phyloP scores from a whole-genome alignment of 352 stramenopile genomes.

The Aphanomyces astaci region DNA sequence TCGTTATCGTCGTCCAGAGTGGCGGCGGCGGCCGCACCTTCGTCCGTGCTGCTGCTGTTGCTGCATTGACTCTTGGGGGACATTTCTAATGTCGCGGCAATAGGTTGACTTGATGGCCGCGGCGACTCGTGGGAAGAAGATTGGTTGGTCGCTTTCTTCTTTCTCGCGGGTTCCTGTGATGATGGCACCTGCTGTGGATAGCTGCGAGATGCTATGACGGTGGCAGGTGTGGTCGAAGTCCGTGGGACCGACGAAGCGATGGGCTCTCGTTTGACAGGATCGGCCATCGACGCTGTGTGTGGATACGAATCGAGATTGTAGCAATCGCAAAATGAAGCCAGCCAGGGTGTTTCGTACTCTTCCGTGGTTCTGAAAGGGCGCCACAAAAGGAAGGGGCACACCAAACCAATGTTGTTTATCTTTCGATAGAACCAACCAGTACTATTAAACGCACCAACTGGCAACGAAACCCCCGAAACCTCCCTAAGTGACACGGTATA shows the following conservation, averaged over 20 bases:
- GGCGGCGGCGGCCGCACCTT: neutral
- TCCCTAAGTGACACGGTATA: too few relatives aligned
- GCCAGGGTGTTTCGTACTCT: neutral
- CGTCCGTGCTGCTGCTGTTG: neutral
- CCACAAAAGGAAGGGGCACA: neutral
- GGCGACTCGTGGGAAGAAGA: neutral
- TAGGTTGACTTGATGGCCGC: neutral
- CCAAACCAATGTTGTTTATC: conserved; percentile 2
- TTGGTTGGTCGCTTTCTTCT: neutral
- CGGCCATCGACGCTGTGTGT: neutral
- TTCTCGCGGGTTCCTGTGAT: neutral
- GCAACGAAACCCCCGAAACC: neutral
- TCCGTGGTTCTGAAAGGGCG: neutral
- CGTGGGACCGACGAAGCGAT: neutral
- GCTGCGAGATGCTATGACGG: neutral
- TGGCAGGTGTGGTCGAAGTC: neutral
- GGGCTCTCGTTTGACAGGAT: neutral
- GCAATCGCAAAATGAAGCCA: conserved; percentile 8
- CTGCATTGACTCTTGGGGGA: neutral
- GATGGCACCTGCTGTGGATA: neutral
- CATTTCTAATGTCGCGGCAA: neutral
- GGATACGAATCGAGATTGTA: conserved; percentile 6
- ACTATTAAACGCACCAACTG: neutral
- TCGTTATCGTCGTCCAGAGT: neutral
- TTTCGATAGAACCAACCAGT: conserved; percentile 2